Evolutionary conservation across 208 protist genomes (phyloP).

Genomic region (Crithidia sp.): DNA sequence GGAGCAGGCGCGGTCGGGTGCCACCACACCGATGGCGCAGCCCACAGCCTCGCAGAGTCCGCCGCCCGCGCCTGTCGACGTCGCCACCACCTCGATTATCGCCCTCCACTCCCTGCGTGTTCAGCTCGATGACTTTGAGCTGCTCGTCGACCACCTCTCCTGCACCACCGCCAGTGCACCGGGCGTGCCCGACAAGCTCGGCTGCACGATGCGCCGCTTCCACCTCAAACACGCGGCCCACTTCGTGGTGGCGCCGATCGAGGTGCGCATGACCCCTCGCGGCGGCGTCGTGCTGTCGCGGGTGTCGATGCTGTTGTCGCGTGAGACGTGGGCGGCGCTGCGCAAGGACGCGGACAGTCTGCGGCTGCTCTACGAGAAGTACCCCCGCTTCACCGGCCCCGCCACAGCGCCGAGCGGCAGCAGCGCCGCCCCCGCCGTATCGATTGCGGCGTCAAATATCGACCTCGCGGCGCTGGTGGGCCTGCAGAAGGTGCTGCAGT

Average conservation of each 20-base stretch:
- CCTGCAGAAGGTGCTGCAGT: constrained; percentile 21
- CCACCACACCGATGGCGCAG: constrained; percentile 3
- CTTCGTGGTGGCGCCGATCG: constrained; percentile 38
- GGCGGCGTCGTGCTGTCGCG: constrained; percentile 38
- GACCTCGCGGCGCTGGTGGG: constrained; percentile 11
- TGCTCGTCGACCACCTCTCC: constrained; percentile 34
- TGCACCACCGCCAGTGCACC: constrained; percentile 30
- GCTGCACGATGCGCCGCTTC: constrained; percentile 42
- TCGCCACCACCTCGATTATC: constrained; percentile 17
- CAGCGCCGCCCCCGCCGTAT: background rate
- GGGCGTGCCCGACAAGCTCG: constrained; percentile 22
- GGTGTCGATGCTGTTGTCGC: constrained; percentile 28
- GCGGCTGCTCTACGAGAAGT: constrained; percentile 28
- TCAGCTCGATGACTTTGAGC: constrained; percentile 24
- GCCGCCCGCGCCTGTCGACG: background rate
- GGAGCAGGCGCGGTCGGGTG: constrained; percentile 17
- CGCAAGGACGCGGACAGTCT: constrained; percentile 26
- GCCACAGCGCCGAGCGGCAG: background rate
- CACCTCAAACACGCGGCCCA: constrained; percentile 29
- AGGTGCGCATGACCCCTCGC: constrained; percentile 34
- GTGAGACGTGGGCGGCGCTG: constrained; percentile 35
- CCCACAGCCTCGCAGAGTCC: background rate
- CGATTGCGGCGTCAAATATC: constrained; percentile 5
- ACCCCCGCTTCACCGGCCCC: constrained; percentile 7
- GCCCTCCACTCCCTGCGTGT: constrained; percentile 20